Base-by-base conservation (phyloP, 75 land plant genomes). In the Pinus albicaulis region DNA sequence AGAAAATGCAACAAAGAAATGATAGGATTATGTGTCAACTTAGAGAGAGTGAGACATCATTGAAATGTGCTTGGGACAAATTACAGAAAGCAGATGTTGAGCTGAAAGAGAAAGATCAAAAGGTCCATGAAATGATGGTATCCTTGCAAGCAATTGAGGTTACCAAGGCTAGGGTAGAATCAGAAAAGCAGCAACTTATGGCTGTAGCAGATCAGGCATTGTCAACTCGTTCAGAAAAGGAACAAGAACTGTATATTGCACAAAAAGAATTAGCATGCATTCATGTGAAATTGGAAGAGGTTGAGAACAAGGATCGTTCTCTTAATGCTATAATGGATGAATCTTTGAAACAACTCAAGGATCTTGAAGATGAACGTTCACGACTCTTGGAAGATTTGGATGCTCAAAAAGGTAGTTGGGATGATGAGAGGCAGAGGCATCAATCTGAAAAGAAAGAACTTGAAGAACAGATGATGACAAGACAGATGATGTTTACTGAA, bases 241-340 rank as follows among this genome's bases (percentile, higher is more conserved):
- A 72, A 72, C 56, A 72, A 55, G 74, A 72, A 72, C 31, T 72
- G 17, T 26, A 52, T 22, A 28, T 15, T 75, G 80, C 53, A 76
- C 62, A 79, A 34, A 31, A 56, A 19, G 80, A 75, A 57, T 48
- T 79, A 59, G 15, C 76, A 31, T 26, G 53, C 76, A 75, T 74
- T 73, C 77, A 75, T 59, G 76, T 26, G 23, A 74, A 78, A 41
- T 78, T 59, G 77, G 52, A 59, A 38, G 56, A 74, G 28, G 71
- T 74, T 72, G 77, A 78, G 41, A 58, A 41, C 64, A 59, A 74
- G 41, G 56, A 34, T 55, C 28, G 28, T 52, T 59, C 55, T 74
- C 60, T 74, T 34, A 56, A 73, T 36, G 7, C 48, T 19, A 44
- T 31, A 61, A 17, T 59, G 15, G 61, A 74, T 13, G 59, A 78